Percentiles rank a stretch among this genome's conserved stretches.
These are phyloP conservation scores for Vitis rotundifolia DNA, from an alignment of 164 flowering plant species.

Conservation along the genomic window DNA sequence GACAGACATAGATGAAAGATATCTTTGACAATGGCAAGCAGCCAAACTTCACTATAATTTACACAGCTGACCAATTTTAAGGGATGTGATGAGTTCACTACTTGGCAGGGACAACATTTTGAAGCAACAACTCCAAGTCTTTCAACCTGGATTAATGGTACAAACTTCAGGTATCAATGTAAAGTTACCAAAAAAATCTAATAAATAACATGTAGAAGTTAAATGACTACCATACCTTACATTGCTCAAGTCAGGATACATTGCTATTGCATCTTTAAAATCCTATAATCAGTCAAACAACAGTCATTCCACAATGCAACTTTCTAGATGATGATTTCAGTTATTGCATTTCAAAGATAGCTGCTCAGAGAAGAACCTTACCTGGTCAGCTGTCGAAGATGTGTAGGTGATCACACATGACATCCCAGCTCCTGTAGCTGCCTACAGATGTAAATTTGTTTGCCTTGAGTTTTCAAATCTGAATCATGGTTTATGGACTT, in stretches of 20 bases:
- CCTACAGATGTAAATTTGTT: conserved; percentile 42
- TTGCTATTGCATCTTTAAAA: conserved; percentile 80
- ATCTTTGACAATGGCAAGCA: neutral
- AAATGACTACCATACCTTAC: conserved; percentile 49
- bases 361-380: conserved; percentile 13
- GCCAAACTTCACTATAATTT: neutral
- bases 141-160: conserved; percentile 45
- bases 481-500: neutral
- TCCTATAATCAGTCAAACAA: conserved; percentile 44
- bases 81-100: conserved; percentile 14
- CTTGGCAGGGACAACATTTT: conserved; percentile 40
- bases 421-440: conserved; percentile 93
- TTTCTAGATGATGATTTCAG: neutral
- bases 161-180: neutral
- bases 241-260: conserved; percentile 75
- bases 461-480: neutral
- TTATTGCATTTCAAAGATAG: neutral
- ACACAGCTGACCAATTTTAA: neutral
- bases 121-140: conserved; percentile 69
- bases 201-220: neutral
- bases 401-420: conserved; percentile 84
- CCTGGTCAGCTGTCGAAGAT: conserved; percentile 93
- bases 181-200: neutral
- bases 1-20: neutral
- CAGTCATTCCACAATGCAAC: neutral